A percentile compares a stretch with the other conserved stretches of the same genome.
These are phyloP conservation scores for Cenchrus fungigraminus DNA, from an alignment of 176 grass and related monocot genomes.

Conservation along the genomic window DNA sequence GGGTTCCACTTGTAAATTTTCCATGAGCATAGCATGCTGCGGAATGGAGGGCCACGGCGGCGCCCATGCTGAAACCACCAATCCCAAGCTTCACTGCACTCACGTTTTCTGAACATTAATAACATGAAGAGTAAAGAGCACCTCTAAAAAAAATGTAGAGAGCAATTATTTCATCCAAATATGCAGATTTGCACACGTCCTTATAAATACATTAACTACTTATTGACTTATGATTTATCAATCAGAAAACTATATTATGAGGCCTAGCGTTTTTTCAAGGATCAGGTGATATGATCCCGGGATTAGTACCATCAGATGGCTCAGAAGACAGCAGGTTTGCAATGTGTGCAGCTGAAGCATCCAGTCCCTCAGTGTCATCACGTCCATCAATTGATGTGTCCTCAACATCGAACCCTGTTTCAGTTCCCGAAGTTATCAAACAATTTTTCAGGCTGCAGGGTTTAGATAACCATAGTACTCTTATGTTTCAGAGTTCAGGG, in stretches of 20 bases:
- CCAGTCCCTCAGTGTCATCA: constrained; percentile 78
- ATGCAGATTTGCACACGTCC: neutral
- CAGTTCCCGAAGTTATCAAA: constrained; percentile 26
- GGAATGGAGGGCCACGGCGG: constrained; percentile 61
- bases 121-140: neutral
- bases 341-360: constrained; percentile 83
- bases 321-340: constrained; percentile 87
- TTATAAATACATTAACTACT: neutral
- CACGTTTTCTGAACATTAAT: constrained; percentile 14
- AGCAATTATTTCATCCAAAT: neutral
- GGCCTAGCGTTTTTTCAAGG: neutral
- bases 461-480: constrained; percentile 7
- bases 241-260: neutral
- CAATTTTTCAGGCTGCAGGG: constrained; percentile 4
- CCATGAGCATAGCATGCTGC: constrained; percentile 75
- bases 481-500: neutral
- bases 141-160: no score
- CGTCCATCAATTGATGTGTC: constrained; percentile 75
- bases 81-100: constrained; percentile 89
- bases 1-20: constrained; percentile 66
- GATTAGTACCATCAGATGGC: constrained; percentile 69
- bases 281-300: constrained; percentile 19
- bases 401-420: constrained; percentile 78
- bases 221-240: neutral
- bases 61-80: constrained; percentile 90